A percentile compares a stretch with the other conserved stretches of the same genome.
Conservation (phyloP, 2,329 filamentous ascomycete species). For the Endoconidiophora polonica region DNA sequence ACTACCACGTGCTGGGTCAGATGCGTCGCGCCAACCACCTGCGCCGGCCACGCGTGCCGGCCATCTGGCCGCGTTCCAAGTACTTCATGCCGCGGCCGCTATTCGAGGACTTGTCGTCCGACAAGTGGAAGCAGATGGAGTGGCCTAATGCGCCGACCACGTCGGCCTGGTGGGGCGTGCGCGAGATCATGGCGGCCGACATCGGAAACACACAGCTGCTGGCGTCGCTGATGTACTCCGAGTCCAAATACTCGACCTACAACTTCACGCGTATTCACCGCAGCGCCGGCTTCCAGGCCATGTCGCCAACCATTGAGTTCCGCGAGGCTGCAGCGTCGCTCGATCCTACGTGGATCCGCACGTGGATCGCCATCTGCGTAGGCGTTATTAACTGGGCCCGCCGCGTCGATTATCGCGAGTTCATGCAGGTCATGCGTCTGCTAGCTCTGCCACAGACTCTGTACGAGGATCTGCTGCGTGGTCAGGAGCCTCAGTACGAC, state of each 20-base stretch:
- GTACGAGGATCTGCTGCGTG: neutral
- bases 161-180: slow-evolving; percentile 15
- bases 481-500: slow-evolving; percentile 18
- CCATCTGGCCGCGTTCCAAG: neutral
- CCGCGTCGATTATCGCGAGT: slow-evolving; percentile 18
- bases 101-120: neutral
- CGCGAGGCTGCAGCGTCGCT: slow-evolving; percentile 22
- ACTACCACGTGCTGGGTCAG: neutral
- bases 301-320: slow-evolving; percentile 21
- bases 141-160: neutral
- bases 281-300: neutral
- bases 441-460: slow-evolving; percentile 14
- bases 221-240: slow-evolving; percentile 16
- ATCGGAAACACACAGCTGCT: slow-evolving; percentile 16
- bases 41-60: slow-evolving; percentile 2
- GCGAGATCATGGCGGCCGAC: slow-evolving; percentile 16
- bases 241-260: slow-evolving; percentile 12
- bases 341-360: slow-evolving; percentile 20
- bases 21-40: neutral
- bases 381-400: slow-evolving; percentile 19
- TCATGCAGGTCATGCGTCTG: slow-evolving; percentile 17
- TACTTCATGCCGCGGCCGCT: slow-evolving; percentile 2
- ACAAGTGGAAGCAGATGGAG: neutral
- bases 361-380: slow-evolving; percentile 22
- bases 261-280: slow-evolving; percentile 4